Evolutionary conservation across 164 flowering plant species (phyloP).

Genomic region (Piper longum): DNA sequence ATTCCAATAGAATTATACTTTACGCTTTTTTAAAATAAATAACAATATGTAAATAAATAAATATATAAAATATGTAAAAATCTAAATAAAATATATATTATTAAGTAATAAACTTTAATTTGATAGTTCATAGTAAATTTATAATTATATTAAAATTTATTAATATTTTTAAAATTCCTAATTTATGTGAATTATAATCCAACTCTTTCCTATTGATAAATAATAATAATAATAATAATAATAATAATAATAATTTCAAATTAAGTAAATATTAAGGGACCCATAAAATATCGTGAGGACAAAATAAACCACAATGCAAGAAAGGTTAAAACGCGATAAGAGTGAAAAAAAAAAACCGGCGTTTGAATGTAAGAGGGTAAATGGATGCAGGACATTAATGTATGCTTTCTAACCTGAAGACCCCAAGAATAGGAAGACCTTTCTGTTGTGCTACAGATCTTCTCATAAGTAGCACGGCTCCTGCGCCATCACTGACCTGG

Average conservation of each 20-base stretch:
- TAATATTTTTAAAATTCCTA: too few species aligned
- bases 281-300: neutral
- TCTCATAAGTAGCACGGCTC: constrained; percentile 91
- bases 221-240: neutral
- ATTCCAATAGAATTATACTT: too few species aligned
- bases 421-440: constrained; percentile 88
- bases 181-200: too few species aligned
- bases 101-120: too few species aligned
- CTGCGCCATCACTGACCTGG: constrained; percentile 99
- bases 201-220: too few species aligned
- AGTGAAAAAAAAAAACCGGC: neutral
- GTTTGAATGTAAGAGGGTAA: too few species aligned
- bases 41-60: too few species aligned
- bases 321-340: too few species aligned
- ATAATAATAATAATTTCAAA: neutral
- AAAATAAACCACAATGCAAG: neutral
- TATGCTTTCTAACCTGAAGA: constrained; percentile 49
- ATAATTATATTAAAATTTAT: neutral
- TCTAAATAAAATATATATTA: too few species aligned
- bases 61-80: too few species aligned
- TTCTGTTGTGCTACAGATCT: constrained; percentile 75
- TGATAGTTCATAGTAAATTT: too few species aligned
- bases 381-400: neutral
- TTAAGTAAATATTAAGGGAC: neutral
- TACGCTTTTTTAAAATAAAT: too few species aligned